A percentile compares a stretch with the other conserved stretches of the same genome.
Conservation (phyloP, 768 basidiomycete genomes). For the Lentinula lateritia region DNA sequence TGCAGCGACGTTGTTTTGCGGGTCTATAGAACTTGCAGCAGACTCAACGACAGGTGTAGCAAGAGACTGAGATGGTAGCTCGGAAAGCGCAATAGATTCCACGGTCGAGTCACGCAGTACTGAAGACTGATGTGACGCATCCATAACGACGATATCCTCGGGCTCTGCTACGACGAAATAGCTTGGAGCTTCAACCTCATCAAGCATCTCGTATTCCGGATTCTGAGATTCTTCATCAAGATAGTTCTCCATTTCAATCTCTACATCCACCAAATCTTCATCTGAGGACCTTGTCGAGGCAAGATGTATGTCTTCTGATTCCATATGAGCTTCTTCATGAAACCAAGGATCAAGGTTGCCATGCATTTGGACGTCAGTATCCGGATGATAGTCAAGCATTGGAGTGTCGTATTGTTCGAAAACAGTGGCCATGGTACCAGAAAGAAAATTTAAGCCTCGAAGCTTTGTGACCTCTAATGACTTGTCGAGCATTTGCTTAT, state of each 20-base stretch:
- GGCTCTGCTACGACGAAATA: constrained; percentile 24
- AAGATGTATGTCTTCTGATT: constrained; percentile 38
- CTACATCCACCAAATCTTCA: constrained; percentile 38
- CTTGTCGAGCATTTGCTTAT: not conserved
- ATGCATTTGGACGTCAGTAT: constrained; percentile 60
- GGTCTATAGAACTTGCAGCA: not conserved
- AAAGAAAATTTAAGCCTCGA: constrained; percentile 4
- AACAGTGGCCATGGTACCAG: constrained; percentile 31
- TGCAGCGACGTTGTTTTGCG: not conserved
- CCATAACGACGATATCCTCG: constrained; percentile 45
- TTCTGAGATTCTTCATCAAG: constrained; percentile 30
- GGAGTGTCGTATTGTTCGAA: constrained; percentile 55
- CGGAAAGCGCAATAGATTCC: not conserved
- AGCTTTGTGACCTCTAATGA: not conserved
- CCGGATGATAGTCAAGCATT: constrained; percentile 56
- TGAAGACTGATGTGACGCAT: constrained; percentile 24
- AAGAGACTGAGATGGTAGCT: not conserved
- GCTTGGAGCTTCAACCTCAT: constrained; percentile 25
- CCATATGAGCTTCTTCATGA: constrained; percentile 52
- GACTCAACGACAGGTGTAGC: not conserved
- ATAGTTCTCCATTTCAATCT: constrained; percentile 64
- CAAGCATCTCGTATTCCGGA: constrained; percentile 54
- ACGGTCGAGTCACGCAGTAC: not conserved
- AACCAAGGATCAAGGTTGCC: constrained; percentile 47
- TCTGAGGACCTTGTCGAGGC: constrained; percentile 16